Base-by-base conservation (phyloP, 2,329 filamentous ascomycete species). In the Exophiala lecanii-corni region DNA sequence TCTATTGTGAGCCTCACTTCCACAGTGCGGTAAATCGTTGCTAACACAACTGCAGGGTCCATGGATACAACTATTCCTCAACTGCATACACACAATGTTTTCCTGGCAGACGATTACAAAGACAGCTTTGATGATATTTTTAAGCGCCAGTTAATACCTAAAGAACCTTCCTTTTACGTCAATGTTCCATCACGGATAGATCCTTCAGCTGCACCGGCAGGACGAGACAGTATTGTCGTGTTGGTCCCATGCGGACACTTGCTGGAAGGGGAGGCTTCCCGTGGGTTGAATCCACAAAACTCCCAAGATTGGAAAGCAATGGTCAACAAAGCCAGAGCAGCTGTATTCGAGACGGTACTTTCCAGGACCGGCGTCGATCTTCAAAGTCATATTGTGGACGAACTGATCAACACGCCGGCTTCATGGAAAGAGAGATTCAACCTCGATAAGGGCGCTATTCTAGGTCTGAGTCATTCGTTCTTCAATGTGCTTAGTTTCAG, bases 101-200 rank as follows among this genome's bases (percentile, higher is more conserved):
- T 89, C 67, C 74, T 88, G 5, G 82, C 84, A 2, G 79, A 86
- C 54, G 72, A 83, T 51, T 89, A 86, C 60, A 72, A 72, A 38
- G 79, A 84, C 54, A 81, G 75, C n/a, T 88, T 88, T 56, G 83
- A 88, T 61, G 74, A 76, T 45, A 88, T 88, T 46, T 88, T 89
- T 71, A 78, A 83, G 51, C 67, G 76, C 20, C 79, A 86, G 47
- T 65, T 73, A 2, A 77, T 88, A 6, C 84, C 84, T 1, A 61
- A 72, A 1, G 72, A 86, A 45, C 84, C 84, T 0, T 82, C 77
- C 43, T 89, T 88, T 68, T 88, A 88, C 62, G 76, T 88, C 62
- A 86, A 88, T 58, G 82, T 88, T 0, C 84, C 84, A 0, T 82
- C 76, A 35, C 74, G 83, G 9, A 73, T 86, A 5, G 84, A 88